A percentile compares a stretch with the other conserved stretches of the same genome.
Conservation (phyloP, 2,329 filamentous ascomycete species). For the Nothopassalora personata region DNA sequence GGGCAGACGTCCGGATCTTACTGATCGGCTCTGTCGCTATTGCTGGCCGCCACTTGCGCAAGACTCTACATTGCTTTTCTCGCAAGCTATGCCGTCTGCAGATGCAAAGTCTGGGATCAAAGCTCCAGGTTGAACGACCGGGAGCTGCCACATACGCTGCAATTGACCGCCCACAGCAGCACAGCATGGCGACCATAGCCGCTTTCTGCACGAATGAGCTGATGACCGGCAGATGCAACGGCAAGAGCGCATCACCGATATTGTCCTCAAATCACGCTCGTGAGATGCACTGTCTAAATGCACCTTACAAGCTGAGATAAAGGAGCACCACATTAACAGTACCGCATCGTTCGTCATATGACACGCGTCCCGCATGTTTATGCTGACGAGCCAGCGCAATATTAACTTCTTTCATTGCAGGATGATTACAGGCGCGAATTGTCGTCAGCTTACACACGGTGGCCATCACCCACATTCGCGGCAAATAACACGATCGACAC, state of each 20-base stretch:
- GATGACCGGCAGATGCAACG: not conserved
- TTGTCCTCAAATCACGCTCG: not conserved
- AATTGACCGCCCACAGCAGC: not conserved
- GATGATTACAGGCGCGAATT: not conserved
- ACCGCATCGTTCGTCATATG: not conserved
- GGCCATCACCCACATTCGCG: not conserved
- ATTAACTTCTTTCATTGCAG: not conserved
- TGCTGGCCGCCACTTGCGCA: not conserved
- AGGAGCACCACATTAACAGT: not conserved
- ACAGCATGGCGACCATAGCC: not conserved
- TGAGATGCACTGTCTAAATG: not conserved
- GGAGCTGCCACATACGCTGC: not conserved
- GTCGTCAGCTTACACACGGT: not conserved
- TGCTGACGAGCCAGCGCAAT: not conserved
- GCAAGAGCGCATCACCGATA: not conserved
- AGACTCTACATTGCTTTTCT: not conserved
- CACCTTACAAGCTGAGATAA: not conserved
- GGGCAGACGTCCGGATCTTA: not conserved
- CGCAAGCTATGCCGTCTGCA: not conserved
- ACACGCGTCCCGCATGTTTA: not conserved
- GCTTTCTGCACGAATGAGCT: not conserved
- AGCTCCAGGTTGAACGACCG: not conserved
- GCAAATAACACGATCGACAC: not conserved
- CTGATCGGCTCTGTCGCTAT: too few relatives aligned
- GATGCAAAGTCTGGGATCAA: not conserved